phyloP scores from a whole-genome alignment of 2,329 filamentous ascomycete species.

The Ascochyta koolunga region DNA sequence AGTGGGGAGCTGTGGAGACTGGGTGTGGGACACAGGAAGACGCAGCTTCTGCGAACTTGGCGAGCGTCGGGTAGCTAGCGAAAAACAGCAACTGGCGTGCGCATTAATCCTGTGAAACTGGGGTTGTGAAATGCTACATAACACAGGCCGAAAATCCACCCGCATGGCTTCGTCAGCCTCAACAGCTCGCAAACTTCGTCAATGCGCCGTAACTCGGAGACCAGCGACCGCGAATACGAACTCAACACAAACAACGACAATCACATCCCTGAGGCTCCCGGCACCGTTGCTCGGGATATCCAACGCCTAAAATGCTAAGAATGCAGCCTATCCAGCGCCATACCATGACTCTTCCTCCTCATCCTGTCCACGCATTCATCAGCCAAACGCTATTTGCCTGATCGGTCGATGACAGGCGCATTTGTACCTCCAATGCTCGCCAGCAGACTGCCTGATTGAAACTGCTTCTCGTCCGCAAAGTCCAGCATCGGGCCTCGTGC shows the following conservation, averaged over 20 bases:
- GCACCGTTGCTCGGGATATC: constrained; percentile 20
- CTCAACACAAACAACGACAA: constrained; percentile 9
- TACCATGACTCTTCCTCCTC: constrained; percentile 1
- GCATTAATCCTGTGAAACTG: constrained; percentile 12
- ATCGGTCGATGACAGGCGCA: constrained; percentile 49
- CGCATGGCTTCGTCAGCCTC: constrained; percentile 10
- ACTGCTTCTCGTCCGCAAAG: constrained; percentile 49
- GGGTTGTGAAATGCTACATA: constrained; percentile 5
- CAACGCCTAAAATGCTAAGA: constrained; percentile 22
- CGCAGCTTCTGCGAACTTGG: constrained; percentile 5
- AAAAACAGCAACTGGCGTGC: constrained; percentile 1
- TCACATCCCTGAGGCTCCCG: constrained; percentile 1
- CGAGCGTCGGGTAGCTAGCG: constrained; percentile 15
- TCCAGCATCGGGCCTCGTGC: constrained; percentile 55
- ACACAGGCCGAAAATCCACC: constrained; percentile 14
- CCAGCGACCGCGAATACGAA: constrained; percentile 8
- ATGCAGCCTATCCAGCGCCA: background rate
- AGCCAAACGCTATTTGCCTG: constrained; percentile 25
- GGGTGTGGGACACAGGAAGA: constrained; percentile 17
- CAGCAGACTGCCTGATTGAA: constrained; percentile 56
- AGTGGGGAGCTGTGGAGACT: constrained; percentile 13
- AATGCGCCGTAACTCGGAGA: constrained; percentile 2
- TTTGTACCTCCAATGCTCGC: constrained; percentile 47
- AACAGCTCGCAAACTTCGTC: constrained; percentile 10
- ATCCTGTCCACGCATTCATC: constrained; percentile 12